A percentile compares a stretch with the other conserved stretches of the same genome.
Evolutionary conservation across 2,329 filamentous ascomycete genomes (phyloP).

Genomic region (Claviceps sorghi): DNA sequence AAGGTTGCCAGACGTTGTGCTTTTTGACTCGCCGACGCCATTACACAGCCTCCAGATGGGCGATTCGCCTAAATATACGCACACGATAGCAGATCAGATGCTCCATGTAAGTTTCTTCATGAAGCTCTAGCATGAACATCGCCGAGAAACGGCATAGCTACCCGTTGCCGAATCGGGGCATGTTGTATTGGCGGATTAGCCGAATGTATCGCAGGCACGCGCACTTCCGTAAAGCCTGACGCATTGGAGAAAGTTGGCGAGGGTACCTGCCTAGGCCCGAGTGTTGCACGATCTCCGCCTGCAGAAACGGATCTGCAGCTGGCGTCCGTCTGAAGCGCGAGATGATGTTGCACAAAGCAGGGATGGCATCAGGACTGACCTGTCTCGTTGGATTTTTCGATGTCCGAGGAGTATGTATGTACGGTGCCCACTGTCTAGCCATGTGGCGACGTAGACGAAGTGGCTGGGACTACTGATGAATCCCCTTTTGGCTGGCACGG

Average conservation of each 20-base stretch:
- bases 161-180: neutral
- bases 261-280: neutral
- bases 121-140: neutral
- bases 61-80: neutral
- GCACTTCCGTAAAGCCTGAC: neutral
- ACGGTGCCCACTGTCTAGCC: neutral
- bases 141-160: neutral
- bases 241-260: neutral
- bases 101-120: neutral
- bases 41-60: neutral
- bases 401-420: neutral
- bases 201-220: conserved; percentile 1
- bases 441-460: neutral
- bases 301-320: conserved; percentile 3
- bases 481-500: neutral
- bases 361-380: neutral
- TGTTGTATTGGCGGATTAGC: neutral
- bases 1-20: neutral
- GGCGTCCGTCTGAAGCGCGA: neutral
- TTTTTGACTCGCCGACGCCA: neutral
- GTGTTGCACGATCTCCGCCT: conserved; percentile 2
- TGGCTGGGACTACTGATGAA: neutral
- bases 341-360: neutral
- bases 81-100: neutral
- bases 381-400: neutral